Base-by-base conservation (phyloP, 768 basidiomycete species). In the button mushroom (Agaricus bisporus) region DNA sequence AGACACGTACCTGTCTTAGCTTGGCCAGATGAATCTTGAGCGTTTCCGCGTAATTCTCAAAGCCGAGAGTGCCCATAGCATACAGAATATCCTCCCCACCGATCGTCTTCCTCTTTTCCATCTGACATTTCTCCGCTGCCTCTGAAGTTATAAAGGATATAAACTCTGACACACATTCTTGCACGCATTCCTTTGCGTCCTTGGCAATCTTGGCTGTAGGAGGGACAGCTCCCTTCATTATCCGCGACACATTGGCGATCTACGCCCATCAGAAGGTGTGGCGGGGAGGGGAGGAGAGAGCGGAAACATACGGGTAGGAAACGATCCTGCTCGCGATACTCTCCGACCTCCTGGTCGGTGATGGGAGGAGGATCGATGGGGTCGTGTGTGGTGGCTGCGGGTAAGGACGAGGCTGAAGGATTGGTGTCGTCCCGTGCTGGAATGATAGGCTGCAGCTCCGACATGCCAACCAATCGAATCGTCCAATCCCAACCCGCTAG, bases 171-270 rank as follows among this genome's bases (percentile, higher is more conserved):
- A 97, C 92, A 70, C 95, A 97, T 71, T 98, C 95, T 68, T 98
- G 95, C 41, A 98, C 92, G 70, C 91, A 94, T 71, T 98, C 95
- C 67, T 98, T 98, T 42, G 94, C 94, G 69, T 98, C 95, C 68
- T 98, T 98, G 7, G 91, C 90, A 63, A 98, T 95, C 73, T 98
- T 98, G 41, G 95, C 91, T 17, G 88, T 88, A 0, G 84, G 73
- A 0, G 95, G 95, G 2, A 98, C 85, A 10, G 91, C 80, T 41
- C 84, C 75, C 70, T 98, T 98, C 95, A 98, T 98, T 64, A 98
- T 95, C 18, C 95, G 82, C 14, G 93, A 85, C n/a, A 98, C 94
- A 66, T 98, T 98, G 48, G 95, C 95, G 61, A 98, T 98, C 94
- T 95, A 41, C 11, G 11, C 20, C 28, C 60, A 37, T 8, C n/a